Percentiles rank a stretch among this genome's conserved stretches.
Conservation (phyloP, 1,139 yeast species). For the Candida tunisiensis region DNA sequence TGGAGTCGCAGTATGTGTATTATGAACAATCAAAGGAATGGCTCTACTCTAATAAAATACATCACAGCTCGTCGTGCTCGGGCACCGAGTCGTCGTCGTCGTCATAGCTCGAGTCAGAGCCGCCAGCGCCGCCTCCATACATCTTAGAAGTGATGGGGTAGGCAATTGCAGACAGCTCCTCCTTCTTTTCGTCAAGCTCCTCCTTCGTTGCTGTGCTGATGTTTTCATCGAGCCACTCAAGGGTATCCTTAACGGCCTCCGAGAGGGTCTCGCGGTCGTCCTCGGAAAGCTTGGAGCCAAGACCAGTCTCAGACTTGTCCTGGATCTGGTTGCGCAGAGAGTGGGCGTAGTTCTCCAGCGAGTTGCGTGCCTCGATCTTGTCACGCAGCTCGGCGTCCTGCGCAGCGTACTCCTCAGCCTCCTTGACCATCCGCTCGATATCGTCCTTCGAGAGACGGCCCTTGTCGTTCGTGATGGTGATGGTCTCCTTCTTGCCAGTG, state of each 20-base stretch:
- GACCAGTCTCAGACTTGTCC: constrained; percentile 43
- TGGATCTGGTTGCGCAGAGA: constrained; percentile 62
- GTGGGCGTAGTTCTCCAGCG: constrained; percentile 79
- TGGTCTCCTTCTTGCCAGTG: constrained; percentile 88
- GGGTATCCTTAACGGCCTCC: constrained; percentile 77
- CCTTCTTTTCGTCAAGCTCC: constrained; percentile 89
- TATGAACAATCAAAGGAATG: too few relatives aligned
- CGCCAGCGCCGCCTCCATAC: constrained; percentile 52
- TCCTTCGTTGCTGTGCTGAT: constrained; percentile 77
- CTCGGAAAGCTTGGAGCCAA: constrained; percentile 67
- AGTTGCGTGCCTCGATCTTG: constrained; percentile 76
- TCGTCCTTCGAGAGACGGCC: constrained; percentile 89
- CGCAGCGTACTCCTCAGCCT: constrained; percentile 80
- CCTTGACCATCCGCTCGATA: constrained; percentile 87
- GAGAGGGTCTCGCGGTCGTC: constrained; percentile 83
- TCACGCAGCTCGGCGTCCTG: constrained; percentile 72
- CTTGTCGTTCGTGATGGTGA: constrained; percentile 92
- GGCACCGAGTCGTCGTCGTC: constrained; percentile 43
- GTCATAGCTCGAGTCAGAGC: constrained; percentile 26
- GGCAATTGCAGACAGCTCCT: constrained; percentile 67
- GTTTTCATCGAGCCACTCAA: constrained; percentile 83
- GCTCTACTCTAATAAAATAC: neutral
- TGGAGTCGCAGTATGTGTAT: too few relatives aligned
- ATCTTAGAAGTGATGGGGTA: constrained; percentile 88
- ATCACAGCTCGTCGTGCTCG: constrained; percentile 48